Base-by-base conservation (phyloP, 2,329 filamentous ascomycete species). In the Diaporthe humulicola region DNA sequence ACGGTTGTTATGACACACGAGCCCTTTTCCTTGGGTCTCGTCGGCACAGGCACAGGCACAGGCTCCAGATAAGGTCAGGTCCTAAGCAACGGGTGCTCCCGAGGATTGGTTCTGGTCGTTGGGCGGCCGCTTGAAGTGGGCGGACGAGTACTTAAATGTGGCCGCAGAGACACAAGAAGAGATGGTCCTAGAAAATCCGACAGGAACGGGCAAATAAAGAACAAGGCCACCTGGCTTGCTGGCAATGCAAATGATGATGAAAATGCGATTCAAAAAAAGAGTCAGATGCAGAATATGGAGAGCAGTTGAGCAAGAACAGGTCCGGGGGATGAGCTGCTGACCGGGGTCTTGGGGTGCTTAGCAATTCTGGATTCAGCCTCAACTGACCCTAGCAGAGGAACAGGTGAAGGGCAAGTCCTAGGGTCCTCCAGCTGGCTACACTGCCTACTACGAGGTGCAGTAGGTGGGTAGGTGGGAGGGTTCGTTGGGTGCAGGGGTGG, bases 361-460 rank as follows among this genome's bases (percentile, higher is more conserved):
- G 75, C 57, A 66, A 54, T 71, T 77, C 77, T 76, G 77, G 58
- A 54, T 71, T 77, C 77, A 77, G 77, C 77, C 77, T 77, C 77
- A 77, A 74, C 48, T 38, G 54, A 73, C 73, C 73, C 45, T 45
- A 33, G 70, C 54, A 61, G 48, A 56, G 70, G 38, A 64, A 40
- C 25, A 61, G 70, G 36, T 40, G 54, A 71, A 25, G 36, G 9
- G 42, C 52, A 54, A 60, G 64, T 74, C 61, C 61, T 54, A 70
- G 45, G 70, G 48, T 42, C 25, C 38, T 54, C 56, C 30, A n/a
- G 48, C 48, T 69, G 48, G 64, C 64, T 52, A 69, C 64, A 69
- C 64, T 69, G 64, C 64, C 64, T 22, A 54, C 33, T 28, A 33
- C 14, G 30, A 54, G 61, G 48, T 40, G 48, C 64, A 69, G 64